Conservation (phyloP, 2,329 filamentous ascomycete species). For the Penicillium vulpinum region DNA sequence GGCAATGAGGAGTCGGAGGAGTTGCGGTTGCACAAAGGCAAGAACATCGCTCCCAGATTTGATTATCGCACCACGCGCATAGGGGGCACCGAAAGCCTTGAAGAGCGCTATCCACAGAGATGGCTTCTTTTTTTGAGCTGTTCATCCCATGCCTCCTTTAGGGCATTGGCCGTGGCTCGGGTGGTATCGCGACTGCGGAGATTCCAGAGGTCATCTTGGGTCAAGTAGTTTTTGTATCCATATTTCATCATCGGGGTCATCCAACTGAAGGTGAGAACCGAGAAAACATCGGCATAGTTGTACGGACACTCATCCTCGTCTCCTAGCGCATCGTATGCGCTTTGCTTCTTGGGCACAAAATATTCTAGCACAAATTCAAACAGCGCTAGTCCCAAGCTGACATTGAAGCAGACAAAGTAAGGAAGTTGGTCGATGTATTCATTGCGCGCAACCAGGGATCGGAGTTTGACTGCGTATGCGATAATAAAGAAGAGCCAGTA, state of each 20-base stretch:
- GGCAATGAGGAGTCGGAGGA: conserved; percentile 77
- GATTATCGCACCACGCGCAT: conserved; percentile 77
- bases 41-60: conserved; percentile 85
- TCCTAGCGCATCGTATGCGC: conserved; percentile 66
- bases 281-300: conserved; percentile 93
- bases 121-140: conserved; percentile 74
- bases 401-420: conserved; percentile 75
- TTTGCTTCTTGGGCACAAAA: conserved; percentile 76
- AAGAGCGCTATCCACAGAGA: conserved; percentile 86
- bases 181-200: conserved; percentile 79
- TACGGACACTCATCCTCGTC: conserved; percentile 68
- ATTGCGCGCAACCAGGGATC: conserved; percentile 78
- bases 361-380: conserved; percentile 79
- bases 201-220: conserved; percentile 94
- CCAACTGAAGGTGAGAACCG: conserved; percentile 91
- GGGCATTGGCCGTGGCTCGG: conserved; percentile 65
- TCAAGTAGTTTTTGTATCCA: conserved; percentile 88
- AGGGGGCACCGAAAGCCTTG: conserved; percentile 80
- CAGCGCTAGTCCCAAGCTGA: conserved; percentile 68
- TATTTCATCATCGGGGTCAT: conserved; percentile 98
- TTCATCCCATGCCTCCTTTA: conserved; percentile 73
- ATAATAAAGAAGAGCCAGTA: conserved; percentile 90
- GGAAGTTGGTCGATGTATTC: conserved; percentile 64
- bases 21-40: conserved; percentile 86
- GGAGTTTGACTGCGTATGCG: conserved; percentile 76